Evolutionary conservation across 495 filamentous ascomycete species (phyloP).

Genomic region (Cercophora samala): DNA sequence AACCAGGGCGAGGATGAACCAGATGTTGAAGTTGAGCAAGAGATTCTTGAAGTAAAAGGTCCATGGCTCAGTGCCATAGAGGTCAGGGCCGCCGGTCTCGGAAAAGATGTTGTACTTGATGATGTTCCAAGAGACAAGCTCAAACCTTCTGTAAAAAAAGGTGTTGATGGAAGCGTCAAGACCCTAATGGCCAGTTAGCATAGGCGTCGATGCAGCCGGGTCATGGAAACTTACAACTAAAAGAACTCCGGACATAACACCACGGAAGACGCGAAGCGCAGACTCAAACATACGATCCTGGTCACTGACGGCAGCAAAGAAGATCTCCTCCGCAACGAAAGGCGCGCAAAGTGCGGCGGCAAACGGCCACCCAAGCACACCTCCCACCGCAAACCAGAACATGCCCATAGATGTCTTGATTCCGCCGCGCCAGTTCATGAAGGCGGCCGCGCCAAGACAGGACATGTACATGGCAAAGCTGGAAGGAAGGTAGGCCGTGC

Average conservation of each 20-base stretch:
- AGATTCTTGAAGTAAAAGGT: constrained; percentile 93
- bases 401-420: constrained; percentile 76
- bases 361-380: constrained; percentile 94
- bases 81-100: constrained; percentile 74
- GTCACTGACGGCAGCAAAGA: constrained; percentile 57
- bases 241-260: constrained; percentile 60
- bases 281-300: constrained; percentile 55
- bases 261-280: constrained; percentile 59
- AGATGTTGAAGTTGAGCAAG: constrained; percentile 89
- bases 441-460: constrained; percentile 80
- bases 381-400: constrained; percentile 88
- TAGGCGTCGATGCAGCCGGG: constrained; percentile 21
- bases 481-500: constrained; percentile 81
- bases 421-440: constrained; percentile 79
- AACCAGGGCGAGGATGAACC: constrained; percentile 80
- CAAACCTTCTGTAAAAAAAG: constrained; percentile 76
- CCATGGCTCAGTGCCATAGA: constrained; percentile 97
- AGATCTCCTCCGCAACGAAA: constrained; percentile 71
- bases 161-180: constrained; percentile 65
- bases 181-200: constrained; percentile 28
- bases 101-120: constrained; percentile 93
- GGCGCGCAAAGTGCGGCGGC: constrained; percentile 78
- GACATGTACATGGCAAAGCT: constrained; percentile 96
- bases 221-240: constrained; percentile 61
- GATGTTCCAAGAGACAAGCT: constrained; percentile 84